phyloP scores from a whole-genome alignment of 768 basidiomycete species.

The Pleurotus pulmonarius region DNA sequence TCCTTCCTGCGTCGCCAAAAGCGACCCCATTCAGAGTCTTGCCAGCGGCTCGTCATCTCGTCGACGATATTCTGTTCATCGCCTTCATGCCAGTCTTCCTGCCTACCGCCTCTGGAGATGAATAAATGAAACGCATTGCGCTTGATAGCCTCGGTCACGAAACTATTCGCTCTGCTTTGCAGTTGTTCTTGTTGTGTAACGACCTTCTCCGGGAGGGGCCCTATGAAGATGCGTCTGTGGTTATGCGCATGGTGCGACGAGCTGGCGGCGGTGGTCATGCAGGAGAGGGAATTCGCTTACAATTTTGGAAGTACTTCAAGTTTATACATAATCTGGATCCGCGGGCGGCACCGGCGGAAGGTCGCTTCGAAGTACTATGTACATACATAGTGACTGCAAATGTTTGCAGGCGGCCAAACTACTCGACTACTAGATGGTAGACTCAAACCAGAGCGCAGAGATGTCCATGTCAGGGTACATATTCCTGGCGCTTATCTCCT shows the following conservation, averaged over 20 bases:
- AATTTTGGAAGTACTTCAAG: too few relatives aligned
- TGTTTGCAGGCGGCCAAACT: too few relatives aligned
- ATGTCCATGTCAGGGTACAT: too few relatives aligned
- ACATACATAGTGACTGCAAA: too few relatives aligned
- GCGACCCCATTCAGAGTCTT: slow-evolving; percentile 62
- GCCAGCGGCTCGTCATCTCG: slow-evolving; percentile 61
- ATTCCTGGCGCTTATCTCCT: too few relatives aligned
- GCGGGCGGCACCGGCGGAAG: too few relatives aligned
- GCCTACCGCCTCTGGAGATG: slow-evolving; percentile 56
- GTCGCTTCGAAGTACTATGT: too few relatives aligned
- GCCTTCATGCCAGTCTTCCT: slow-evolving; percentile 63
- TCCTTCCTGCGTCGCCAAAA: slow-evolving; percentile 35
- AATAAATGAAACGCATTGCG: slow-evolving; percentile 64
- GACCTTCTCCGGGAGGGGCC: slow-evolving; percentile 69
- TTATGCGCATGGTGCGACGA: slow-evolving; percentile 20
- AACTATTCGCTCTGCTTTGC: slow-evolving; percentile 22
- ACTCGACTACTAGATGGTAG: too few relatives aligned
- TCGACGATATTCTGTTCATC: slow-evolving; percentile 46
- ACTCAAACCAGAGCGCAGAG: too few relatives aligned
- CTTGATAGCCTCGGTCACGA: slow-evolving; percentile 46
- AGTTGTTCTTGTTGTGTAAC: slow-evolving; percentile 37
- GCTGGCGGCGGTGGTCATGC: too few relatives aligned
- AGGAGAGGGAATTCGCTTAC: too few relatives aligned
- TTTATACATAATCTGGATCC: too few relatives aligned
- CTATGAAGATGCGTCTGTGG: slow-evolving; percentile 63